phyloP scores from a whole-genome alignment of 2,329 filamentous ascomycete species.

The Penicillium digitatum region DNA sequence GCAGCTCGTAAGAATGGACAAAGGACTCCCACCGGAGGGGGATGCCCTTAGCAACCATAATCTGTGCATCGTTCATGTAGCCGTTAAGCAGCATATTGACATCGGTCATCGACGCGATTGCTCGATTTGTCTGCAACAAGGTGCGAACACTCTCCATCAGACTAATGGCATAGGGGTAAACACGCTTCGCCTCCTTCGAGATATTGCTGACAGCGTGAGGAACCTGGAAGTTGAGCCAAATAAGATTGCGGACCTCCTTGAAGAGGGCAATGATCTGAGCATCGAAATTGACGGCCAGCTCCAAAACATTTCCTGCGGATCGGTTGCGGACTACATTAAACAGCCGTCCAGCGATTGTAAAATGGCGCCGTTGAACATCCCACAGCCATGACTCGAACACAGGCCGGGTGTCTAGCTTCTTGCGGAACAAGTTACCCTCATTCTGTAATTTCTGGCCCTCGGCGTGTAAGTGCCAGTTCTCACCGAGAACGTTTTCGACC shows the following conservation, averaged over 20 bases:
- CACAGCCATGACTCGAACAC: slow-evolving; percentile 95
- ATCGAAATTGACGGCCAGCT: slow-evolving; percentile 94
- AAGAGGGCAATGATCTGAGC: slow-evolving; percentile 95
- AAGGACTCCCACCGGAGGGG: slow-evolving; percentile 96
- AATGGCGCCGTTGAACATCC: slow-evolving; percentile 81
- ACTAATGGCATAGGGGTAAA: slow-evolving; percentile 96
- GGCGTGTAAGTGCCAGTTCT: slow-evolving; percentile 89
- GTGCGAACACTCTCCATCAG: slow-evolving; percentile 98
- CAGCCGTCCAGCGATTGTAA: slow-evolving; percentile 85
- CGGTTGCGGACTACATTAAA: slow-evolving; percentile 87
- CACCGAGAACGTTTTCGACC: slow-evolving; percentile 94
- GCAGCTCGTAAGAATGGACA: slow-evolving; percentile 91
- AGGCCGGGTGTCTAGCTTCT: slow-evolving; percentile 88
- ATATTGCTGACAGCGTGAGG: slow-evolving; percentile 93
- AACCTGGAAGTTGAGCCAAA: slow-evolving; percentile 91
- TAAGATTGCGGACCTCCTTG: slow-evolving; percentile 94
- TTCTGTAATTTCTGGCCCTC: slow-evolving; percentile 91
- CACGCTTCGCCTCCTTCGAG: slow-evolving; percentile 96
- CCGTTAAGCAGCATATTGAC: slow-evolving; percentile 84
- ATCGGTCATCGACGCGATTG: slow-evolving; percentile 79
- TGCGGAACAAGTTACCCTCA: slow-evolving; percentile 89
- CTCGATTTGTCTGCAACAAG: slow-evolving; percentile 78
- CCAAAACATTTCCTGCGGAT: slow-evolving; percentile 82
- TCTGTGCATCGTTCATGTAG: slow-evolving; percentile 86
- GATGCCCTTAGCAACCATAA: slow-evolving; percentile 77